These are phyloP conservation scores for Ilyonectria destructans DNA, from an alignment of 2,329 filamentous ascomycete genomes.

Conservation along the genomic window DNA sequence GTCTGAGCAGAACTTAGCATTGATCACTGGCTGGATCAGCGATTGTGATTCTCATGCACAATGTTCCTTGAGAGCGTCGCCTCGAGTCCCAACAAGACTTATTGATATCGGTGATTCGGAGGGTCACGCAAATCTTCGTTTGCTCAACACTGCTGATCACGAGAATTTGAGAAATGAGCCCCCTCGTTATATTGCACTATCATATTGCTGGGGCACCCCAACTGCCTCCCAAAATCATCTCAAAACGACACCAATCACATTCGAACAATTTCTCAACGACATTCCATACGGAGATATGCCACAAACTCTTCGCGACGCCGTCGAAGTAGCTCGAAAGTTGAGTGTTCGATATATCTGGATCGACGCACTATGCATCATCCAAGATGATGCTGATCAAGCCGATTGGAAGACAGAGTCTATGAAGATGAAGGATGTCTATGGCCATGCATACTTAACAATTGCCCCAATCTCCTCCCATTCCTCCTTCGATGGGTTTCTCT, in stretches of 20 bases:
- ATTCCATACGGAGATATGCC: conserved; percentile 37
- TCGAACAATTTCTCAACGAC: conserved; percentile 33
- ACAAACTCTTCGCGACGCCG: conserved; percentile 42
- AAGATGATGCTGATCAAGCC: neutral
- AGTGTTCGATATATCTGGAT: conserved; percentile 17
- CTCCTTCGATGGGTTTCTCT: no score
- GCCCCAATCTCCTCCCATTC: neutral
- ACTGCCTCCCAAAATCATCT: conserved; percentile 21
- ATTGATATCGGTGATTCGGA: no score
- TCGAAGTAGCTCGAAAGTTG: conserved; percentile 4
- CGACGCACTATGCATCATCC: conserved; percentile 16
- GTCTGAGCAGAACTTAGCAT: no score
- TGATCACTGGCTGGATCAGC: no score
- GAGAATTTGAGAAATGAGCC: neutral
- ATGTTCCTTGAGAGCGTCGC: no score
- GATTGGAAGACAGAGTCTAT: neutral
- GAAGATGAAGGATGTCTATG: neutral
- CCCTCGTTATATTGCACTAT: conserved; percentile 38
- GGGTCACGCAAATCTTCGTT: no score
- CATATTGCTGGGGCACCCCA: conserved; percentile 43
- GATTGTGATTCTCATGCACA: no score
- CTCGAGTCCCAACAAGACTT: no score
- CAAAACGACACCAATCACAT: conserved; percentile 21
- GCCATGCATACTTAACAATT: neutral
- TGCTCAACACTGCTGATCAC: no score